phyloP scores from a whole-genome alignment of 805 yeast genomes.

The Saccharomyces eubayanus region DNA sequence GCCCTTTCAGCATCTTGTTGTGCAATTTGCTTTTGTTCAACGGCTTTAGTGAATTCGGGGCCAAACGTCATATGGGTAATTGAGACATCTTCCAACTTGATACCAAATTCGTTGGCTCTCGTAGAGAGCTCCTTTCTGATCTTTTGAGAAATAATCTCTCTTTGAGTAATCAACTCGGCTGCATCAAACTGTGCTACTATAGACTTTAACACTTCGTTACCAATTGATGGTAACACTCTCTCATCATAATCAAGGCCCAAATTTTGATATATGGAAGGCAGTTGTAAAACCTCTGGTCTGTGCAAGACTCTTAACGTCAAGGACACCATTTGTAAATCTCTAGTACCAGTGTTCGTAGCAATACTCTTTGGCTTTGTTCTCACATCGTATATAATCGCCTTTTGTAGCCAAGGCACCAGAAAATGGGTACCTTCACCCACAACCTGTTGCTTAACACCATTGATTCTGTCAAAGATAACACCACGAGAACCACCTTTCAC shows the following conservation, averaged over 20 bases:
- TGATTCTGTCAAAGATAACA: slow-evolving; percentile 83
- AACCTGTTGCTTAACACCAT: slow-evolving; percentile 82
- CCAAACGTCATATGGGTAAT: slow-evolving; percentile 98
- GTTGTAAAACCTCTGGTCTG: slow-evolving; percentile 77
- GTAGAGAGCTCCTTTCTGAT: slow-evolving; percentile 77
- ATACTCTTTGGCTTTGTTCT: slow-evolving; percentile 93
- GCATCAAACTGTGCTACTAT: slow-evolving; percentile 94
- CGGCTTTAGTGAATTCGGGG: slow-evolving; percentile 93
- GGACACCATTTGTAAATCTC: slow-evolving; percentile 92
- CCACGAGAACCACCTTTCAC: slow-evolving; percentile 96
- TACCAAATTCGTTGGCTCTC: slow-evolving; percentile 83
- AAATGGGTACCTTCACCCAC: slow-evolving; percentile 97
- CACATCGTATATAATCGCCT: slow-evolving; percentile 83
- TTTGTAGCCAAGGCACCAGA: slow-evolving; percentile 90
- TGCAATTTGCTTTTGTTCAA: slow-evolving; percentile 97
- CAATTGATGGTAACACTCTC: slow-evolving; percentile 85
- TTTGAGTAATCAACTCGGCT: slow-evolving; percentile 92
- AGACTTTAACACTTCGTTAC: slow-evolving; percentile 81
- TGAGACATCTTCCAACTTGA: slow-evolving; percentile 90
- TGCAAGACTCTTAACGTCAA: slow-evolving; percentile 87
- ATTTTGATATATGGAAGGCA: slow-evolving; percentile 84
- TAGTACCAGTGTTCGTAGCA: slow-evolving; percentile 91
- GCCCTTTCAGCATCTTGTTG: slow-evolving; percentile 99
- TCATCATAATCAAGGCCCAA: slow-evolving; percentile 93
- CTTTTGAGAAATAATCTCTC: slow-evolving; percentile 86